Evolutionary conservation across 306 rosid genomes (phyloP).

Genomic region (Oxytropis ochrocephala): DNA sequence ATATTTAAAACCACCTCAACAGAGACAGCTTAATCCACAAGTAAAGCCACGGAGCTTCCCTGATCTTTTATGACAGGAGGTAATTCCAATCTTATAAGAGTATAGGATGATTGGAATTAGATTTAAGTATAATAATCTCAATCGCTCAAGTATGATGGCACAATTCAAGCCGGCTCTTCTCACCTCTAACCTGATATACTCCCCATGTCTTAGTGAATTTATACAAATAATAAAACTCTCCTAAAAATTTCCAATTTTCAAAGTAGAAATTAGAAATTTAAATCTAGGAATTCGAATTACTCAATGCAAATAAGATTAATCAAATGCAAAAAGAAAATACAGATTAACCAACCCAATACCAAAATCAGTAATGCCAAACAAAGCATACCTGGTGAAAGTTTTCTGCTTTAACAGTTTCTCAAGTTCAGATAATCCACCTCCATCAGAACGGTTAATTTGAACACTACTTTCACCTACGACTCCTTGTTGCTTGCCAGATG

Average conservation of each 20-base stretch:
- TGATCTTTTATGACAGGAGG: background rate
- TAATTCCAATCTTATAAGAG: background rate
- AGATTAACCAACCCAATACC: background rate
- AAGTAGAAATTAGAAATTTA: background rate
- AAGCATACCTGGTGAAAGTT: slow-evolving; percentile 72
- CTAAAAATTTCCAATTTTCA: background rate
- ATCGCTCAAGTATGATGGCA: background rate
- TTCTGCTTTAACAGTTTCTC: slow-evolving; percentile 74
- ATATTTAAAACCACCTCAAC: background rate
- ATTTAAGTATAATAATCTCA: background rate
- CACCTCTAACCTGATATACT: background rate
- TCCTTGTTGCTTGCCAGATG: slow-evolving; percentile 34
- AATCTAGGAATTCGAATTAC: background rate
- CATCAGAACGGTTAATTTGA: slow-evolving; percentile 34
- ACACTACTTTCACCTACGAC: slow-evolving; percentile 20
- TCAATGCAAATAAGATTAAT: background rate
- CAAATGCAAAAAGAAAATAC: background rate
- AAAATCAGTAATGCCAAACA: slow-evolving; percentile 16
- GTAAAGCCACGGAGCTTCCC: background rate
- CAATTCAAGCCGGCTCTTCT: background rate
- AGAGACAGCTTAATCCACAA: background rate
- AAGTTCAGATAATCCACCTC: slow-evolving; percentile 50
- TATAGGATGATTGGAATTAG: background rate
- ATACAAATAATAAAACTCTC: slow-evolving; percentile 2
- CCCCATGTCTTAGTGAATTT: background rate